Conservation (phyloP, 371 early-diverging fungal species). For the Catenaria anguillulae region DNA sequence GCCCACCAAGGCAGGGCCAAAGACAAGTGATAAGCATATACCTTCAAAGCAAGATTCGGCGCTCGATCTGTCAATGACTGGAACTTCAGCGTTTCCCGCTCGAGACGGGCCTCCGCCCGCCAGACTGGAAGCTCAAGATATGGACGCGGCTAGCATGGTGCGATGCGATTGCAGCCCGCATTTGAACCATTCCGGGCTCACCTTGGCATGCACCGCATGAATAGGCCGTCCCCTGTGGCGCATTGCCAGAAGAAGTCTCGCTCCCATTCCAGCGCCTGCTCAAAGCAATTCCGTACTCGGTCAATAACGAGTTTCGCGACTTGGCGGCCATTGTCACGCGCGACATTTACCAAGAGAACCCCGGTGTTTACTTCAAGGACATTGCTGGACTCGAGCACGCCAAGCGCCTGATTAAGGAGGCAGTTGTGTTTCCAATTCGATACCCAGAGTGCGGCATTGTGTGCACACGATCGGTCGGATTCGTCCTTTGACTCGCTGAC, state of each 20-base stretch:
- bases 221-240: neutral
- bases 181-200: too few species aligned
- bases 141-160: too few species aligned
- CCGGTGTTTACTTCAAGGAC: constrained; percentile 38
- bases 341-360: constrained; percentile 27
- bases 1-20: too few species aligned
- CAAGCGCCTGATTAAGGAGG: constrained; percentile 46
- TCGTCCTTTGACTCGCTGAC: too few species aligned
- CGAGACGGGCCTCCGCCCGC: too few species aligned
- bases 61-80: neutral
- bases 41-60: neutral
- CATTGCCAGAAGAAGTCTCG: neutral
- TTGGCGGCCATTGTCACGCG: constrained; percentile 28
- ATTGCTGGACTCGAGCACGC: constrained; percentile 43
- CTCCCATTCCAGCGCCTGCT: constrained; percentile 14
- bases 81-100: neutral
- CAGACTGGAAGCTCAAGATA: too few species aligned
- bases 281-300: constrained; percentile 25
- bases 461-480: too few species aligned
- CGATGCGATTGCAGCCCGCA: too few species aligned
- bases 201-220: too few species aligned
- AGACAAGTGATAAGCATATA: neutral
- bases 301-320: constrained; percentile 22
- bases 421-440: constrained; percentile 47
- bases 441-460: constrained; percentile 31